These are phyloP conservation scores for Pterulicium gracile DNA, from an alignment of 1,284 basidiomycete genomes.

Conservation along the genomic window DNA sequence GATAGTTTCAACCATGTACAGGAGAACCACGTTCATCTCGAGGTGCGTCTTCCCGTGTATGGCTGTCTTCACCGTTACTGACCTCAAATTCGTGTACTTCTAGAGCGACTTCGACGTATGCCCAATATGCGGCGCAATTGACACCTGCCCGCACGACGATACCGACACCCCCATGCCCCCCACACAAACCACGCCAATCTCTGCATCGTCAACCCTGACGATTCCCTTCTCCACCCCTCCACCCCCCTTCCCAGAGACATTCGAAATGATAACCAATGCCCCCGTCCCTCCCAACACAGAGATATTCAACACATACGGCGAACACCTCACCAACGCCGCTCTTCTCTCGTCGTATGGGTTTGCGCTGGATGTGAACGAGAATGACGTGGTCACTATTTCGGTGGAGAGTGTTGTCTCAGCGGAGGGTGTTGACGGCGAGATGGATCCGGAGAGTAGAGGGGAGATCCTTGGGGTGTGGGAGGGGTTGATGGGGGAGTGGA, in stretches of 20 bases:
- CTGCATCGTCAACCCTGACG: conserved; percentile 17
- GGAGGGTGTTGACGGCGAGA: conserved; percentile 4
- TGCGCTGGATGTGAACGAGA: conserved; percentile 49
- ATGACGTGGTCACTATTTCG: conserved; percentile 40
- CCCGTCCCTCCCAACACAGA: conserved; percentile 44
- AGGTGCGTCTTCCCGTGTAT: conserved; percentile 32
- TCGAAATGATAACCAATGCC: conserved; percentile 57
- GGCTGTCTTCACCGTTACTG: not conserved
- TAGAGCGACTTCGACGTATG: conserved; percentile 83
- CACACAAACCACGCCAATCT: conserved; percentile 11
- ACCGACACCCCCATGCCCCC: conserved; percentile 9
- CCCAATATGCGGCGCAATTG: conserved; percentile 63
- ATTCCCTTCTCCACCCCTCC: no score
- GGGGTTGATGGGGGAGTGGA: not conserved
- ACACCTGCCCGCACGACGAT: conserved; percentile 65
- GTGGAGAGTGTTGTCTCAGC: conserved; percentile 24
- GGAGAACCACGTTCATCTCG: conserved; percentile 68
- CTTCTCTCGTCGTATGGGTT: conserved; percentile 74
- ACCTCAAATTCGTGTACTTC: conserved; percentile 6
- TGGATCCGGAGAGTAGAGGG: conserved; percentile 1
- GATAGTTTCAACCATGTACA: conserved; percentile 73
- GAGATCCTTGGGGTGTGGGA: not conserved
- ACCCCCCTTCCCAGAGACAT: no score
- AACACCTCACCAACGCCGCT: conserved; percentile 55
- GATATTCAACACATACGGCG: conserved; percentile 84